These are phyloP conservation scores for Clavispora asparagi DNA, from an alignment of 805 yeast genomes.

Conservation along the genomic window DNA sequence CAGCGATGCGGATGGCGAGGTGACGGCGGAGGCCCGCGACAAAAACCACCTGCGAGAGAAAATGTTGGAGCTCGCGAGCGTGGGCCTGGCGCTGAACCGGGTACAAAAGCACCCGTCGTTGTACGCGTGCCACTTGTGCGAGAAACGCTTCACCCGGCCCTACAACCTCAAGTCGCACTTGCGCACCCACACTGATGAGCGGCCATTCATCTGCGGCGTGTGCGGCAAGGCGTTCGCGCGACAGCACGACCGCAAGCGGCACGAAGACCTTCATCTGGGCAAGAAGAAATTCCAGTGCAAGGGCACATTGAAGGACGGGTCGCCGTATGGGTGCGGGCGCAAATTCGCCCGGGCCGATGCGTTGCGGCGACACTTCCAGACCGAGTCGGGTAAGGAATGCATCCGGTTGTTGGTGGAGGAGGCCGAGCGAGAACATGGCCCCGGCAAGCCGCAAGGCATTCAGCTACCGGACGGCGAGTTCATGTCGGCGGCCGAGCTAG, in stretches of 20 bases:
- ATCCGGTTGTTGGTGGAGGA: slow-evolving; percentile 37
- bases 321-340: slow-evolving; percentile 43
- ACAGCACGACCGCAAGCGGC: slow-evolving; percentile 42
- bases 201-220: slow-evolving; percentile 66
- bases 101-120: slow-evolving; percentile 68
- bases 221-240: slow-evolving; percentile 73
- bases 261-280: slow-evolving; percentile 61
- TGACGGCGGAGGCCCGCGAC: slow-evolving; percentile 4
- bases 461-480: slow-evolving; percentile 17
- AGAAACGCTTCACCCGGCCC: slow-evolving; percentile 83
- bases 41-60: slow-evolving; percentile 40
- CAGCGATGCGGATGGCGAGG: slow-evolving; percentile 21
- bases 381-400: slow-evolving; percentile 43
- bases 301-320: slow-evolving; percentile 52
- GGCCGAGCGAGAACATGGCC: slow-evolving; percentile 26
- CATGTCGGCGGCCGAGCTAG: slow-evolving; percentile 5
- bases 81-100: slow-evolving; percentile 47
- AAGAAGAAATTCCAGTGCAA: slow-evolving; percentile 70
- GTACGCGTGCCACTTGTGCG: slow-evolving; percentile 78
- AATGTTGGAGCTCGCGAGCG: slow-evolving; percentile 61
- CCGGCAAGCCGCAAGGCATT: slow-evolving; percentile 10
- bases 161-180: slow-evolving; percentile 88
- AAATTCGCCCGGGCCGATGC: slow-evolving; percentile 45
- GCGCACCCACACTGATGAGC: slow-evolving; percentile 83
- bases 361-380: slow-evolving; percentile 40